phyloP scores from a whole-genome alignment of 108 stramenopile genomes.

The Nitzschia palea region DNA sequence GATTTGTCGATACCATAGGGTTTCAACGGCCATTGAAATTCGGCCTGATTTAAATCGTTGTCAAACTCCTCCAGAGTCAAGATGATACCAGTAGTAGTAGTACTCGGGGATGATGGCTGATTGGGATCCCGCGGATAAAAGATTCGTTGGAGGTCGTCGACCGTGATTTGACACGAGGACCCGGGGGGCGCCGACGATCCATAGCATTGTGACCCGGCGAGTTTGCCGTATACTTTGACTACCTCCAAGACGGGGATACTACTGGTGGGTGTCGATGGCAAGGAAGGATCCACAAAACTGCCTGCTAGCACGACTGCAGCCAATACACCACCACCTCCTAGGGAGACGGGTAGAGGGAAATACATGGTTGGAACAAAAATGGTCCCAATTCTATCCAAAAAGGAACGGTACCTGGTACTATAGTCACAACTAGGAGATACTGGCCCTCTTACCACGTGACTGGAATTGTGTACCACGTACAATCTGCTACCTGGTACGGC shows the following conservation, averaged over 20 bases:
- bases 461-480: too few species aligned
- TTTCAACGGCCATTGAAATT: constrained; percentile 42
- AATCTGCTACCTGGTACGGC: too few species aligned
- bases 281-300: background rate
- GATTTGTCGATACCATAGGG: constrained; percentile 40
- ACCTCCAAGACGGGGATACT: constrained; percentile 32
- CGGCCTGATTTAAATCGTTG: background rate
- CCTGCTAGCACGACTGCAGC: background rate
- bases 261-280: background rate
- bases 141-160: constrained; percentile 9
- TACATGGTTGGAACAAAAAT: background rate
- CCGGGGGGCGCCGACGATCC: constrained; percentile 31
- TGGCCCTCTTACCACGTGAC: too few species aligned
- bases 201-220: constrained; percentile 36
- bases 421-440: too few species aligned
- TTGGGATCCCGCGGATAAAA: background rate
- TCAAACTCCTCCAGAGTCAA: constrained; percentile 21
- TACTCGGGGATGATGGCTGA: background rate
- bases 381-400: too few species aligned
- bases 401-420: too few species aligned
- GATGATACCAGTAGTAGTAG: too few species aligned
- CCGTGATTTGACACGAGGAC: constrained; percentile 33
- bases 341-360: background rate
- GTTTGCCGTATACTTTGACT: constrained; percentile 36
- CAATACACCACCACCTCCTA: background rate